Base-by-base conservation (phyloP, 495 filamentous ascomycete species). In the Aspergillus haitiensis region DNA sequence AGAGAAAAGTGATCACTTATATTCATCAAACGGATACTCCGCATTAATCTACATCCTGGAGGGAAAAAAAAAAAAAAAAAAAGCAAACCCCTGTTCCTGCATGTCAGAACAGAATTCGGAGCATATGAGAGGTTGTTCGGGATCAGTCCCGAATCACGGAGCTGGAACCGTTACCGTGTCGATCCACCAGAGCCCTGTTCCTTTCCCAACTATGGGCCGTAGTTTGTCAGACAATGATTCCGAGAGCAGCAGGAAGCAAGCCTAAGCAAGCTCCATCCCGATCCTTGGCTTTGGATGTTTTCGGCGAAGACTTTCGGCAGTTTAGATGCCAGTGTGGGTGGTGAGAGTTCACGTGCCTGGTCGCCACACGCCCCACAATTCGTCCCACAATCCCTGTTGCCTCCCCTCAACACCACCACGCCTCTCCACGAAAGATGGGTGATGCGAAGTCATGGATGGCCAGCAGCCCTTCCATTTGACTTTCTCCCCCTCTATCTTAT, bases 361-460 rank as follows among this genome's bases (percentile, higher is more conserved):
- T 39, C 27, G 39, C 52, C 52, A 55, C 36, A 35, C 44, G 52
- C 52, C 52, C 52, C 52, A 55, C 52, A 55, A 44, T 42, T 18
- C 34, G 16, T n/a, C 18, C 51, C 34, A 39, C 34, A 35, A 16
- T 18, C 33, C 18, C 33, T 1, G 1, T 11, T 31, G 12, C 12
- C 15, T 46, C 42, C 42, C 37, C 21, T 27, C 21, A 27, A 27
- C 21, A 27, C 21, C 37, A 11, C 7, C 3, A 40, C n/a, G 11
- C 11, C 37, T 40, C 37, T 40, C 37, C 37, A 40, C 37, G 37
- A 27, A 27, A 27, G 1, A 27, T 27, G 21, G 21, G 21, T 27
- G 21, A 27, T 27, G 21, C 21, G 21, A 27, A 27, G 21, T 27
- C 21, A 27, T 27, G 21, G 21, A 27, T 27, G 21, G 21, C 21